phyloP scores from a whole-genome alignment of 495 filamentous ascomycete genomes.

The Pyrenopolyporus hunteri region DNA sequence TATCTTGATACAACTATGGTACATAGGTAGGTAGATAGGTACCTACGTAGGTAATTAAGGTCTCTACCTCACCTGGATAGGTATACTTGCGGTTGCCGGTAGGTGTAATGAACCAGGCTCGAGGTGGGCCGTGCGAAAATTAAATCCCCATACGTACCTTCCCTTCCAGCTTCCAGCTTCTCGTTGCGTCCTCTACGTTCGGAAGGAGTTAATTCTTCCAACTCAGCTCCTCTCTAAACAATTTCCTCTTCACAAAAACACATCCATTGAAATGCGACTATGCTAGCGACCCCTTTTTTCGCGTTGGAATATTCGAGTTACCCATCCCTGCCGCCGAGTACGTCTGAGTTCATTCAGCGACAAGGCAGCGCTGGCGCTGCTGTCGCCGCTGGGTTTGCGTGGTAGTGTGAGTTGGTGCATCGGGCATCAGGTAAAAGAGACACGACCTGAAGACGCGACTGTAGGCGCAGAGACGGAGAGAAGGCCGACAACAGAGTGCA shows the following conservation, averaged over 20 bases:
- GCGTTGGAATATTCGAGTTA: conserved; percentile 4
- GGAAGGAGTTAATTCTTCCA: neutral
- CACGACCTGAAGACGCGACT: neutral
- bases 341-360: conserved; percentile 11
- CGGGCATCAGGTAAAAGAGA: conserved; percentile 22
- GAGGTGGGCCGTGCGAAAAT: conserved; percentile 32
- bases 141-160: conserved; percentile 4
- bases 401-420: conserved; percentile 16
- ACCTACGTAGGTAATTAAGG: too few species aligned
- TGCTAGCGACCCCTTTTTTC: conserved; percentile 16
- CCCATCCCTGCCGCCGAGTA: neutral
- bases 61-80: too few species aligned
- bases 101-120: neutral
- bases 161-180: too few species aligned
- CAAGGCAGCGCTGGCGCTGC: conserved; percentile 35
- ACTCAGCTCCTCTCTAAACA: neutral
- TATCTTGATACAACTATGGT: conserved; percentile 14
- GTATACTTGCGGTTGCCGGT: too few species aligned
- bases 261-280: conserved; percentile 33
- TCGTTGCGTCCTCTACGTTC: too few species aligned
- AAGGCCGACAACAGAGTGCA: too few species aligned
- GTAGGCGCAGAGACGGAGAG: neutral
- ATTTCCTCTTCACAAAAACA: neutral
- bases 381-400: conserved; percentile 23
- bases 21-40: neutral